Base-by-base conservation (phyloP, 1,284 basidiomycete species). In the Cronartium quercuum region DNA sequence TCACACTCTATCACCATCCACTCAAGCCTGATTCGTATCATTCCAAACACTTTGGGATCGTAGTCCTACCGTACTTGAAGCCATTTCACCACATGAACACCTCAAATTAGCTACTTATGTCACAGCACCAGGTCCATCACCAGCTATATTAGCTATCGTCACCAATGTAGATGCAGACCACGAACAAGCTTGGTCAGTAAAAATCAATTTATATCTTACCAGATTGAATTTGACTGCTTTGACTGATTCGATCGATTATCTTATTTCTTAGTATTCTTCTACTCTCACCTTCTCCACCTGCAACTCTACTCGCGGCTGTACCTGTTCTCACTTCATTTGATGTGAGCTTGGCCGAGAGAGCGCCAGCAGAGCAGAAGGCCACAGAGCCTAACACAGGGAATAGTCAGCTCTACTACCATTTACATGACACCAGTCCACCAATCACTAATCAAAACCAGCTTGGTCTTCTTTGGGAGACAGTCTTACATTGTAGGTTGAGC, bases 41-140 rank as follows among this genome's bases (percentile, higher is more conserved):
- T 18, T 51, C 47, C 51, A n/a, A 40, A 9, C 57, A 34, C 15
- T 13, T 6, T n/a, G 13, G 47, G 60, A 18, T 35, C 51, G 6
- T 44, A 70, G 68, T 60, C 63, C 68, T 40, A 62, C 60, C 40
- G 68, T 70, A 12, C 68, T 70, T n/a, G 57, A 70, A 60, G 61
- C 60, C 60, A 35, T 70, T 34, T 63, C 60, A n/a, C 68, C 68
- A 37, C 68, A 70, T 41, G 68, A 70, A 55, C 68, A 70, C 38
- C 57, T 70, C 38, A 70, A 70, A 34, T 40, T 70, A 44, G 68
- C 61, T 64, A 70, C 68, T 3, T 62, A 63, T 47, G 68, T 70
- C 42, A 34, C 40, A 10, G 37, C 68, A 34, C 29, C 68, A 37
- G 38, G 61, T 35, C 40, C 18, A n/a, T 21, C n/a, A 47, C 24